Base-by-base conservation (phyloP, 2,329 filamentous ascomycete species). In the Thielaviopsis euricoi region DNA sequence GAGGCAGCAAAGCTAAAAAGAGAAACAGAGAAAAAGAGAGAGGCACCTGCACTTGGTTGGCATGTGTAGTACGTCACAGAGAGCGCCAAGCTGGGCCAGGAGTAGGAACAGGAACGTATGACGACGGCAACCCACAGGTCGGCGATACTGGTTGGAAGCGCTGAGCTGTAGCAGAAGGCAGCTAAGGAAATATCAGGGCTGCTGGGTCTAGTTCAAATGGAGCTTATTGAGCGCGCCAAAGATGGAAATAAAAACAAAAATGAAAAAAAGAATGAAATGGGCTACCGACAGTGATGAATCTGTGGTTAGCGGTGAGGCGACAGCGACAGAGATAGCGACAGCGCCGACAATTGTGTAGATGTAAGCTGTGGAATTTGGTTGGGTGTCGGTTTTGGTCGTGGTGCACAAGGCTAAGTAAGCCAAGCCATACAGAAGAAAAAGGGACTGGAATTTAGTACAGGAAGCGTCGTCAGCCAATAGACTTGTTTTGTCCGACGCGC, bases 31-130 rank as follows among this genome's bases (percentile, higher is more conserved):
- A 51, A 52, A 43, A 5, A 40, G n/a, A 51, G 10, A 40, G 40
- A 17, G 26, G 33, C n/a, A 53, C 12, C 48, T 7, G 26, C 40
- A 7, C 37, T n/a, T 15, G 37, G 15, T 15, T n/a, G 37, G 37
- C n/a, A 43, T 43, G 7, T 10, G 37, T 43, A n/a, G 48, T 40
- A 58, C n/a, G 50, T n/a, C 56, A 58, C 53, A 10, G 56, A 52
- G 15, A 43, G n/a, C 49, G 12, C 29, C 53, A 53, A 50, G 13
- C 10, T 33, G 25, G 10, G 53, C 40, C 21, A 25, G 29, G 17
- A 23, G 37, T 51, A 53, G 3, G 37, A 17, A 52, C 25, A 29
- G 51, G 51, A 29, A 52, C 25, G 51, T 52, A 52, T 52, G 23
- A n/a, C 23, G 51, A 52, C 12, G 23, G 23, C 12, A 17, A 43